Conservation (phyloP, 2,329 filamentous ascomycete genomes). For the Thyridium curvatum region DNA sequence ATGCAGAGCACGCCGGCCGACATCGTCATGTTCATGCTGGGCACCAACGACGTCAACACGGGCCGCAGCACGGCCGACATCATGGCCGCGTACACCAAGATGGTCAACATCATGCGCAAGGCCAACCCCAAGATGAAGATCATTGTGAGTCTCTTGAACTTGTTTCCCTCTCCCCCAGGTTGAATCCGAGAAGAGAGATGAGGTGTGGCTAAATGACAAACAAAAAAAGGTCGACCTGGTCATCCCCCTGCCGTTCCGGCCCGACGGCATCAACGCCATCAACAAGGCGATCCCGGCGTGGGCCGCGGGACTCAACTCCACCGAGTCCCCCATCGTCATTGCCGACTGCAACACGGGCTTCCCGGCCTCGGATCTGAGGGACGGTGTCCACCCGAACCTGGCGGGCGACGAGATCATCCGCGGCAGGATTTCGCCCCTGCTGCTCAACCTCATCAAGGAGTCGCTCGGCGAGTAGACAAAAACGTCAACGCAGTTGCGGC, state of each 20-base stretch:
- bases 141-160: slow-evolving; percentile 22
- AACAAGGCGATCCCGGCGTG: slow-evolving; percentile 30
- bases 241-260: slow-evolving; percentile 26
- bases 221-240: slow-evolving; percentile 28
- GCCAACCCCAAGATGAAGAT: slow-evolving; percentile 30
- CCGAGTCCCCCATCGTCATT: slow-evolving; percentile 30
- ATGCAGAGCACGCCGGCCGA: slow-evolving; percentile 28
- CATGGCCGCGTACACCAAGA: slow-evolving; percentile 29
- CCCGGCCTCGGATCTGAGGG: slow-evolving; percentile 21
- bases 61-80: slow-evolving; percentile 24
- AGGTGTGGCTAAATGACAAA: slow-evolving; percentile 1
- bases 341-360: slow-evolving; percentile 30
- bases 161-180: background rate
- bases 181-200: background rate
- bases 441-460: slow-evolving; percentile 24
- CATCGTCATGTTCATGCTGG: slow-evolving; percentile 38
- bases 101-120: slow-evolving; percentile 27
- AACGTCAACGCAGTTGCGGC: too few relatives aligned
- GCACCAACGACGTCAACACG: slow-evolving; percentile 34
- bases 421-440: slow-evolving; percentile 19
- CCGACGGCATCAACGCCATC: slow-evolving; percentile 18
- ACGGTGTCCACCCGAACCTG: slow-evolving; percentile 33
- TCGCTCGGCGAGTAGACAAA: slow-evolving; percentile 9
- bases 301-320: slow-evolving; percentile 24
- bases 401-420: slow-evolving; percentile 27